A percentile compares a stretch with the other conserved stretches of the same genome.
Conservation (phyloP, 352 stramenopile species). For the Pilasporangium apinafurcum region DNA sequence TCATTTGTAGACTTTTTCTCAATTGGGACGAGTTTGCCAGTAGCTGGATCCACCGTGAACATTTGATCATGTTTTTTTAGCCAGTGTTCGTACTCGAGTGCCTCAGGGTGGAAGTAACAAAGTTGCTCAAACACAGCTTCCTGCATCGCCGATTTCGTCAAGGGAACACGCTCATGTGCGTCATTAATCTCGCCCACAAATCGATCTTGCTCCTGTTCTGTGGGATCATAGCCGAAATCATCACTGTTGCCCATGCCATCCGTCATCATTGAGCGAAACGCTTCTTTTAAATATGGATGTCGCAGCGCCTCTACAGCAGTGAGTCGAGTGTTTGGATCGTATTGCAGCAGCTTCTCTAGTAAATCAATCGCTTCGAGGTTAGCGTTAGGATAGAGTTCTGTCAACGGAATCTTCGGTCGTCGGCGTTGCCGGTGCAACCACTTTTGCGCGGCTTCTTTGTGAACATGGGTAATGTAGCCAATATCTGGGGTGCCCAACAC, state of each 20-base stretch:
- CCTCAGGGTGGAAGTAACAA: conserved; percentile 70
- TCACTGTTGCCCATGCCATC: conserved; percentile 8
- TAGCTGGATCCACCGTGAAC: conserved; percentile 47
- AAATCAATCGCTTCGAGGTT: conserved; percentile 65
- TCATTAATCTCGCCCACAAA: conserved; percentile 69
- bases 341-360: conserved; percentile 64
- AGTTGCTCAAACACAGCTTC: conserved; percentile 77
- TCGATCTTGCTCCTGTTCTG: conserved; percentile 50
- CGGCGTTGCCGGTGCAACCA: conserved; percentile 62
- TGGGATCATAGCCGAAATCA: conserved; percentile 25
- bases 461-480: conserved; percentile 46
- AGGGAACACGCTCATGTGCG: conserved; percentile 55
- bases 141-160: conserved; percentile 65
- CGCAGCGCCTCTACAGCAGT: conserved; percentile 92
- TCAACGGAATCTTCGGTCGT: conserved; percentile 52
- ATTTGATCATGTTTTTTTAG: conserved; percentile 55
- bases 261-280: conserved; percentile 37
- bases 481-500: conserved; percentile 87
- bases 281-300: conserved; percentile 90
- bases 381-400: conserved; percentile 69
- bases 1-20: too few species aligned
- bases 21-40: conserved; percentile 51
- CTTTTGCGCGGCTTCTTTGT: conserved; percentile 66
- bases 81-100: conserved; percentile 51
- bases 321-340: conserved; percentile 54